These are phyloP conservation scores for Ophiostoma ips DNA, from an alignment of 2,329 filamentous ascomycete genomes.

Conservation along the genomic window DNA sequence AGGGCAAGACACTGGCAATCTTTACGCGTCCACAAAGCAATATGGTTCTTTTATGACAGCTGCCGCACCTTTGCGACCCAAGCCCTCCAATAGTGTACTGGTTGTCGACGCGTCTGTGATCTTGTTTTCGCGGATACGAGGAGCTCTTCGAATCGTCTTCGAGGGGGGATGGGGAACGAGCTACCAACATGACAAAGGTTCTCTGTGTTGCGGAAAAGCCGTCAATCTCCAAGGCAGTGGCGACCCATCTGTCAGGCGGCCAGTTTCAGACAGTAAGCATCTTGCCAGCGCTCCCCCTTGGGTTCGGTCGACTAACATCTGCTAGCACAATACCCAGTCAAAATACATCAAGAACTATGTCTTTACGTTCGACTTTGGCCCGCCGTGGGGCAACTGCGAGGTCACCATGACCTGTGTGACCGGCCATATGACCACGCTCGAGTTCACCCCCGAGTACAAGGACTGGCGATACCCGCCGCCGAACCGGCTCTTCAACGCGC, in stretches of 20 bases:
- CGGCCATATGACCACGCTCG: constrained; percentile 71
- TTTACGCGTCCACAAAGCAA: background rate
- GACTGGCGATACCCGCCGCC: constrained; percentile 75
- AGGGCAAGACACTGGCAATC: background rate
- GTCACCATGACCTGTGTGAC: constrained; percentile 91
- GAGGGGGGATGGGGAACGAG: no score
- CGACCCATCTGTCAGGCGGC: constrained; percentile 74
- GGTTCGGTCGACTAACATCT: background rate
- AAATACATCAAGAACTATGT: constrained; percentile 87
- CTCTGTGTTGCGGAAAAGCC: constrained; percentile 55
- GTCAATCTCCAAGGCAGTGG: constrained; percentile 89
- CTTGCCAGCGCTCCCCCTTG: background rate
- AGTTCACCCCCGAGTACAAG: constrained; percentile 61
- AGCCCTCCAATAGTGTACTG: no score
- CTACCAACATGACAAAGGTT: constrained; percentile 35
- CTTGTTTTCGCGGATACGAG: no score
- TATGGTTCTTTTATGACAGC: background rate
- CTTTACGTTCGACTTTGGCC: constrained; percentile 79
- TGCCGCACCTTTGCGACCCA: background rate
- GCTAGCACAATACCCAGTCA: constrained; percentile 57
- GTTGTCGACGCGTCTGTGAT: background rate
- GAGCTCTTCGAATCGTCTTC: no score
- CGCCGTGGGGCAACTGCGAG: constrained; percentile 62
- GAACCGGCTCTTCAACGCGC: constrained; percentile 65
- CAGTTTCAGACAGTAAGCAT: constrained; percentile 51